Base-by-base conservation (phyloP, 2,329 filamentous ascomycete species). In the Ploettnerulaceae sp. region DNA sequence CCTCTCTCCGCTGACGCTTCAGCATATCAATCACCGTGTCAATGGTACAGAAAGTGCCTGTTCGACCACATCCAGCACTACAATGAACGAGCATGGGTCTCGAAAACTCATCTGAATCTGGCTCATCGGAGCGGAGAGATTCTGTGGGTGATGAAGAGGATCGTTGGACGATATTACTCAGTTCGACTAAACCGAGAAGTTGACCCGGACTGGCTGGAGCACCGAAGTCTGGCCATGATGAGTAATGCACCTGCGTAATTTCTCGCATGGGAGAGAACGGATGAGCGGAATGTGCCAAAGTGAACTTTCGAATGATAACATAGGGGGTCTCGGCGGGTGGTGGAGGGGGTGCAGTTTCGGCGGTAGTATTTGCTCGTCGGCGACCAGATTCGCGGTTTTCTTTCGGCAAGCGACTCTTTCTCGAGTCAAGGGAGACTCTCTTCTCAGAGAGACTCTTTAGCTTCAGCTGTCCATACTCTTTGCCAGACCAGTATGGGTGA, bases 191-290 rank as follows among this genome's bases (percentile, higher is more conserved):
- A 2, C 84, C 86, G 12, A 98, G 74, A 2, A 98, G 75, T 60
- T 97, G 89, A 4, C 81, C 80, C 1, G 93, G 89, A 60, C 94
- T 86, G 0, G 93, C 89, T 0, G 91, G 91, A 0, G 89, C 85
- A 15, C 93, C 93, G 66, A 97, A 96, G 62, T 98, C 93, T 0
- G 93, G 93, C 93, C 93, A 98, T n/a, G 85, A 83, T 0, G 89
- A 82, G 64, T 96, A 97, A 63, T 97, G 90, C 11, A 98, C 71
- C 58, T 98, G 93, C 0, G 90, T 96, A 52, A 98, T 84, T 66
- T 97, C 90, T 18, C 91, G 85, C 56, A 95, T 84, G 0, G 89
- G 86, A 15, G 81, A 79, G 61, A 95, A 96, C 0, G 91, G 90
- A 48, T 86, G 77, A 1, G 77, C 72, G 2, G 80, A 71, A 63